Evolutionary conservation across 306 rosid species (phyloP).

Genomic region (Argentina anserina): DNA sequence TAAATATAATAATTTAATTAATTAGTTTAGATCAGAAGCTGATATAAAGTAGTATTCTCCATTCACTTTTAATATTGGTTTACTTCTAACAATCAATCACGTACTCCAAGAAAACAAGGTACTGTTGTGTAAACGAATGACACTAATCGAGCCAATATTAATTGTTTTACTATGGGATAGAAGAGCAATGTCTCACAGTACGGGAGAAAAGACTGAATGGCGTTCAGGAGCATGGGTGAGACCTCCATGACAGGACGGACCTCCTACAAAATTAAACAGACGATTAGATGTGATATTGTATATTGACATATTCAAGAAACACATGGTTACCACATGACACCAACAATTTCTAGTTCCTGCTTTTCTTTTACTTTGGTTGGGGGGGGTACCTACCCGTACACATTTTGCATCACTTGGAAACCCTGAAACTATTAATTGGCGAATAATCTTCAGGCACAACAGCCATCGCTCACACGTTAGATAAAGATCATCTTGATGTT

Average conservation of each 20-base stretch:
- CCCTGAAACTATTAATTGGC: constrained; percentile 78
- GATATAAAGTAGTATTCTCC: background rate
- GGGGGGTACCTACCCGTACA: constrained; percentile 54
- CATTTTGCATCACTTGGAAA: constrained; percentile 88
- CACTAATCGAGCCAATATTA: background rate
- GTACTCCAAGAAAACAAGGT: constrained; percentile 2
- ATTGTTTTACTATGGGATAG: background rate
- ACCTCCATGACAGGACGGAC: constrained; percentile 90
- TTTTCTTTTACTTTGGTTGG: background rate
- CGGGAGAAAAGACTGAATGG: constrained; percentile 86
- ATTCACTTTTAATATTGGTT: background rate
- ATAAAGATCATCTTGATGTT: constrained; percentile 65
- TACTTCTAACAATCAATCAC: background rate
- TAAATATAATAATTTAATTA: background rate
- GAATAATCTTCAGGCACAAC: constrained; percentile 80
- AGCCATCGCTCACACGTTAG: constrained; percentile 93
- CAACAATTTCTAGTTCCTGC: background rate
- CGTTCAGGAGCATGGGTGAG: constrained; percentile 75
- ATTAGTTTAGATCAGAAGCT: background rate
- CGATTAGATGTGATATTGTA: constrained; percentile 4
- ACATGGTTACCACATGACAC: background rate
- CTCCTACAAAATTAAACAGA: constrained; percentile 52
- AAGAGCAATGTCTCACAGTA: constrained; percentile 61
- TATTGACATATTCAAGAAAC: background rate
- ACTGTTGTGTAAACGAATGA: background rate